Evolutionary conservation across 352 stramenopile genomes (phyloP), one percentile per base, ranked within the genome.

Genomic region (Phytophthora sansomeana): DNA sequence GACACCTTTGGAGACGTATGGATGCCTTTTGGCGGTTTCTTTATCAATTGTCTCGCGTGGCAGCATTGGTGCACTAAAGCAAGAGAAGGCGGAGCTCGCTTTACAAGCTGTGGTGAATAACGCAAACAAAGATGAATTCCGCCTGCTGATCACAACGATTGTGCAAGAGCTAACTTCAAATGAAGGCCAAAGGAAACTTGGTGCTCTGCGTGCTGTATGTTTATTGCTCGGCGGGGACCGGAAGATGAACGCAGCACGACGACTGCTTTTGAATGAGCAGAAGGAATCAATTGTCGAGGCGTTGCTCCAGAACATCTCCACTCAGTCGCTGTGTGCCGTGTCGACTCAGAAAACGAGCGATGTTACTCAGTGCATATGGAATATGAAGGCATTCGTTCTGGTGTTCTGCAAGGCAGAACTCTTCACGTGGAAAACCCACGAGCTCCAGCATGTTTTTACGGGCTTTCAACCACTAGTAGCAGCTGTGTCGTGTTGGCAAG

Each of bases 401-500:
- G 69, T 91, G 35, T 94, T 91, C 49, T 87, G 74, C 62, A 96
- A 92, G 50, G 69, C 83, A 0, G 88, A 95, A 54, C 63, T 93
- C 19, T 96, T 95, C 57, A 80, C 83, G 16, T 95, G 88, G 88
- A 87, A 90, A 69, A 71, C 68, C 0, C 67, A 86, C 26, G 86
- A 96, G 57, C 64, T 96, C 29, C 74, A 85, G n/a, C 76, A 89
- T 21, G 62, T 89, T 26, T 89, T 95, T 30, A 60, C 72, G 7
- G 83, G 75, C 4, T 92, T 96, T 51, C 78, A 91, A 60, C 78
- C 85, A 24, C 54, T 96, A 6, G 32, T 80, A 1, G 61, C 63
- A 3, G 53, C 76, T 3, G 59, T 78, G 0, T 58, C 76, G 13
- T 64, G 52, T 14, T 78, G 55, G 44, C 72, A 84, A 46, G 57